Evolutionary conservation across 2,329 filamentous ascomycete species (phyloP).

Genomic region (Nemania bipapillata): DNA sequence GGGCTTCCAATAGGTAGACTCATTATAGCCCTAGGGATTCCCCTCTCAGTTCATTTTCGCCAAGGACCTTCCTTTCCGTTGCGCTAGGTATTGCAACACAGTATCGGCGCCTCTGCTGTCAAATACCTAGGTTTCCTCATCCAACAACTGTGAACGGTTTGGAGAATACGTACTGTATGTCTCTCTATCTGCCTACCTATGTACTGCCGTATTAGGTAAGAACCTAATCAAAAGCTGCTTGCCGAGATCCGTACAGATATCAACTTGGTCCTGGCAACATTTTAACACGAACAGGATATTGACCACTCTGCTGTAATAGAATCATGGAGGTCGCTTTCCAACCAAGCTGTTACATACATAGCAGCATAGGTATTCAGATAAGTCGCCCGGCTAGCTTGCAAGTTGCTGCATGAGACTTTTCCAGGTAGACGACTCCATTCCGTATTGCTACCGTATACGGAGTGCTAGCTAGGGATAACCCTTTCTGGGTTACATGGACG

Average conservation of each 20-base stretch:
- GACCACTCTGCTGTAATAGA: neutral
- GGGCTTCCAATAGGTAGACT: neutral
- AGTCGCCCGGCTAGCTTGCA: neutral
- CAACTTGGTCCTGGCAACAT: no score
- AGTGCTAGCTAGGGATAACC: neutral
- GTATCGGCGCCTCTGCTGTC: neutral
- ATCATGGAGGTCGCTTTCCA: neutral
- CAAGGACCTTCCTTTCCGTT: no score
- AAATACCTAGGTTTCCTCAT: constrained; percentile 1
- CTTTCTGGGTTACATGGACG: constrained; percentile 12
- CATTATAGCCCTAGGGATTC: neutral
- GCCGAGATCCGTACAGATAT: constrained; percentile 21
- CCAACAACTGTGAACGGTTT: constrained; percentile 3
- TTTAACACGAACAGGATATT: no score
- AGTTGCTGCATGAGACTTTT: neutral
- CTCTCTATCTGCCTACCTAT: neutral
- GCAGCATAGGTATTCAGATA: neutral
- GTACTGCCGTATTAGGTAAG: constrained; percentile 38
- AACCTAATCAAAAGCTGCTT: constrained; percentile 35
- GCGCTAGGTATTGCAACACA: neutral
- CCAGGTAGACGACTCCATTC: neutral
- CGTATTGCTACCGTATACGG: neutral
- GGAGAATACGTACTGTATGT: neutral
- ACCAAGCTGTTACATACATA: neutral
- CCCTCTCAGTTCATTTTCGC: neutral